Evolutionary conservation across 2,329 filamentous ascomycete species (phyloP), one percentile per base, ranked within the genome.

Genomic region (Massarina eburnea): DNA sequence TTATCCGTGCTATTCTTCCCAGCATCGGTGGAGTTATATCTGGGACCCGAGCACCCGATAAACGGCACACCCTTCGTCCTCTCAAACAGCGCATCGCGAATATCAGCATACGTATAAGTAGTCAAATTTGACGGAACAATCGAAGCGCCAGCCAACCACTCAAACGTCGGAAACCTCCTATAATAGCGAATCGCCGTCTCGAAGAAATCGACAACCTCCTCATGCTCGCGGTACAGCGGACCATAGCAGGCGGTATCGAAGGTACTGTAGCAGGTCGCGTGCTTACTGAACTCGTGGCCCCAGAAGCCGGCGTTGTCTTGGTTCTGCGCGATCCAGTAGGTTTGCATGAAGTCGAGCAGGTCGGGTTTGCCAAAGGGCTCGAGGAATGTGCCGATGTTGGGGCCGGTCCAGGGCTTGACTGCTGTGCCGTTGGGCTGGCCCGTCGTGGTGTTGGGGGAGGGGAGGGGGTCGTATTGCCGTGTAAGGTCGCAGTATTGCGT

Each of bases 231-330:
- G 62, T 83, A 82, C 50, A 74, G 59, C 4, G 82, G 80, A 0
- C 81, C 81, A 65, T 85, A 87, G 76, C 84, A 88, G 22, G 80
- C 76, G 5, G 75, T 68, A 59, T 86, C 81, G 61, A 87, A 86
- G 49, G 79, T 85, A 37, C 77, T 81, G 73, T 73, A 86, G 74
- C 84, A 88, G 12, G 83, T 86, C 2, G 77, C 83, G 67, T 85
- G 83, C 73, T 86, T 86, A 69, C 74, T 78, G 72, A 83, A 86
- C 62, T 86, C 83, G 71, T 86, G 83, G 30, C 69, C 83, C 83
- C 83, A 86, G 70, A 88, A 80, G 26, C 78, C 74, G 40, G 71
- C 64, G 68, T 83, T 86, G 12, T 77, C 73, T 39, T 77, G 75
- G 48, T 71, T 71, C 53, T 81, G 80, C 38, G 76, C 76, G 53